Evolutionary conservation across 2,329 filamentous ascomycete species (phyloP).

Genomic region (Decorospora gaudefroyi): DNA sequence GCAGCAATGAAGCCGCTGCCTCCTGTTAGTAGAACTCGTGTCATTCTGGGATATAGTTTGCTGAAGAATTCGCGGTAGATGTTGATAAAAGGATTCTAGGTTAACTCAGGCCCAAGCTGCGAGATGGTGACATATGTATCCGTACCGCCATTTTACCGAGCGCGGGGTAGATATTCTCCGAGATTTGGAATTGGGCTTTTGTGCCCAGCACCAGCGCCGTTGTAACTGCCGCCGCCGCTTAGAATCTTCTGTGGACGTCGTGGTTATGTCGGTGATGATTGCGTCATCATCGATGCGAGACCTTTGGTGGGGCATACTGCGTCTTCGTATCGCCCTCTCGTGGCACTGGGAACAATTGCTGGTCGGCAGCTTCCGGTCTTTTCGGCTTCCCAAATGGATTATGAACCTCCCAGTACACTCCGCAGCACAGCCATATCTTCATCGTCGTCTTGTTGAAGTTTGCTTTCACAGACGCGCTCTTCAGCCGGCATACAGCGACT

Average conservation of each 20-base stretch:
- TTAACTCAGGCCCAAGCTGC: background rate
- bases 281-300: conserved; percentile 21
- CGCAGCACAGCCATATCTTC: conserved; percentile 29
- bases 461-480: background rate
- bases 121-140: conserved; percentile 17
- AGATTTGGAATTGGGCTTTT: conserved; percentile 14
- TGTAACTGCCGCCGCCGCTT: conserved; percentile 13
- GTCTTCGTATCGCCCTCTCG: conserved; percentile 10
- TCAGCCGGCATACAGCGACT: background rate
- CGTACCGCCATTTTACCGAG: conserved; percentile 12
- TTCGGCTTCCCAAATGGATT: conserved; percentile 20
- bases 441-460: conserved; percentile 3
- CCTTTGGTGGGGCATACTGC: conserved; percentile 12
- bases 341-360: conserved; percentile 21
- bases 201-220: too few species aligned
- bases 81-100: too few species aligned
- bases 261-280: conserved; percentile 18
- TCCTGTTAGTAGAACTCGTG: conserved; percentile 52
- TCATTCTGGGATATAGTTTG: too few species aligned
- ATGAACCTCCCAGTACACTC: conserved; percentile 25
- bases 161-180: conserved; percentile 21
- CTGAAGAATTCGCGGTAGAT: too few species aligned
- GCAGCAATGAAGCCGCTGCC: conserved; percentile 69
- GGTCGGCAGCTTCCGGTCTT: conserved; percentile 15
- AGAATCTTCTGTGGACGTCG: conserved; percentile 9